Percentiles rank a stretch among this genome's conserved stretches.
Conservation (phyloP, 805 yeast species). For the Starmerella bombi region DNA sequence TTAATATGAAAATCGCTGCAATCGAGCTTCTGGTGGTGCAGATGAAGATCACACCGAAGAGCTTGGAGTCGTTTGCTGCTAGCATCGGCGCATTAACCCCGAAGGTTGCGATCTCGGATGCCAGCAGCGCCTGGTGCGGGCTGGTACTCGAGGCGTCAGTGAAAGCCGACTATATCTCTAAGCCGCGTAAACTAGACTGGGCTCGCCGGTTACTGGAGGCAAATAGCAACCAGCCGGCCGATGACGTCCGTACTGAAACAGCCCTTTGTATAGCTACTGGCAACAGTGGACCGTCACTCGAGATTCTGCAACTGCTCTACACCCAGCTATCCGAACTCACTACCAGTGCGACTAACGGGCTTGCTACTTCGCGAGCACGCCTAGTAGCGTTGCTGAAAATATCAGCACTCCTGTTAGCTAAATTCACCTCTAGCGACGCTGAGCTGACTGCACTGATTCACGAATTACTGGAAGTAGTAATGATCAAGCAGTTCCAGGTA, state of each 20-base stretch:
- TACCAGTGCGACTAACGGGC: conserved; percentile 3
- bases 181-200: conserved; percentile 2
- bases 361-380: conserved; percentile 1
- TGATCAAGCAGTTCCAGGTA: conserved; percentile 30
- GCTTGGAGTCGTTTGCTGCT: not conserved
- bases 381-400: conserved; percentile 6
- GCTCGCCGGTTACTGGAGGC: not conserved
- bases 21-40: conserved; percentile 10
- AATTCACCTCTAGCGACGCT: conserved; percentile 4
- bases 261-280: conserved; percentile 8
- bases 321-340: conserved; percentile 12
- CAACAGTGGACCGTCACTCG: conserved; percentile 5
- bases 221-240: conserved; percentile 5
- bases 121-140: not conserved
- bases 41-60: not conserved
- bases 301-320: conserved; percentile 3
- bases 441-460: conserved; percentile 18
- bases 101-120: not conserved
- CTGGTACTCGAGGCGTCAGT: not conserved
- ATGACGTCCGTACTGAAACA: conserved; percentile 11
- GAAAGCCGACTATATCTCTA: not conserved
- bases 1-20: conserved; percentile 4
- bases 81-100: not conserved
- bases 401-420: conserved; percentile 16
- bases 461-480: conserved; percentile 46